A percentile compares a stretch with the other conserved stretches of the same genome.
phyloP scores from a whole-genome alignment of 768 basidiomycete species.

The Pulveroboletus sp. region DNA sequence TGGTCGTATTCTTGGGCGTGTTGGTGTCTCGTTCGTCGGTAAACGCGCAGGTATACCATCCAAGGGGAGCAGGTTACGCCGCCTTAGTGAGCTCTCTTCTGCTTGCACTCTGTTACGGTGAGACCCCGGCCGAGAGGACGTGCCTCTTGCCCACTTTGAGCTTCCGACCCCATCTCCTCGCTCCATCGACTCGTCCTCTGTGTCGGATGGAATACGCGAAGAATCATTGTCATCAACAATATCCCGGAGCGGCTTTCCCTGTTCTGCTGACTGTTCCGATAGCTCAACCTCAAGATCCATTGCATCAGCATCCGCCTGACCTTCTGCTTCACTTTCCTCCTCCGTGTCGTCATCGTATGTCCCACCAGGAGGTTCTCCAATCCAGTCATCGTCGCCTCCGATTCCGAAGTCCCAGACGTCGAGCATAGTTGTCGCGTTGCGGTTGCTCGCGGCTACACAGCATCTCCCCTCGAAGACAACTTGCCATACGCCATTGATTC shows the following conservation, averaged over 20 bases:
- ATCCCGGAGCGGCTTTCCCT: slow-evolving; percentile 25
- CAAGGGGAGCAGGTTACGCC: slow-evolving; percentile 23
- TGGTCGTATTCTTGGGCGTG: slow-evolving; percentile 51
- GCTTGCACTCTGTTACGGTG: slow-evolving; percentile 14
- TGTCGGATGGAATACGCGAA: slow-evolving; percentile 22
- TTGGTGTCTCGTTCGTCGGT: slow-evolving; percentile 53
- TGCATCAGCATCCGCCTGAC: slow-evolving; percentile 59
- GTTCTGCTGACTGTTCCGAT: slow-evolving; percentile 31
- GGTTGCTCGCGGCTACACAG: slow-evolving; percentile 91
- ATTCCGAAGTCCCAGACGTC: slow-evolving; percentile 90
- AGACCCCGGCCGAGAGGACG: slow-evolving; percentile 17
- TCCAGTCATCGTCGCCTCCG: slow-evolving; percentile 72
- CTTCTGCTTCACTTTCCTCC: slow-evolving; percentile 40
- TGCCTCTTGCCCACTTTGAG: slow-evolving; percentile 29
- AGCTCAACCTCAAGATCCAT: slow-evolving; percentile 54
- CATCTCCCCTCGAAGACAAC: slow-evolving; percentile 92
- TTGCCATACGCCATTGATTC: slow-evolving; percentile 96
- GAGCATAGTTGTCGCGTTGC: slow-evolving; percentile 68
- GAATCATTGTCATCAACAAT: slow-evolving; percentile 24
- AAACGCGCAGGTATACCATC: slow-evolving; percentile 34
- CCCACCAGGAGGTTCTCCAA: slow-evolving; percentile 71
- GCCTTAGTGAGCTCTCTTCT: slow-evolving; percentile 25
- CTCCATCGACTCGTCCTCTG: slow-evolving; percentile 32
- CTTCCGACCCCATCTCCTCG: slow-evolving; percentile 24
- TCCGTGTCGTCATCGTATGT: slow-evolving; percentile 67